A percentile compares a stretch with the other conserved stretches of the same genome.
These are phyloP conservation scores for Nothophaeocryptopus gaeumannii DNA, from an alignment of 2,329 filamentous ascomycete genomes.

Conservation along the genomic window DNA sequence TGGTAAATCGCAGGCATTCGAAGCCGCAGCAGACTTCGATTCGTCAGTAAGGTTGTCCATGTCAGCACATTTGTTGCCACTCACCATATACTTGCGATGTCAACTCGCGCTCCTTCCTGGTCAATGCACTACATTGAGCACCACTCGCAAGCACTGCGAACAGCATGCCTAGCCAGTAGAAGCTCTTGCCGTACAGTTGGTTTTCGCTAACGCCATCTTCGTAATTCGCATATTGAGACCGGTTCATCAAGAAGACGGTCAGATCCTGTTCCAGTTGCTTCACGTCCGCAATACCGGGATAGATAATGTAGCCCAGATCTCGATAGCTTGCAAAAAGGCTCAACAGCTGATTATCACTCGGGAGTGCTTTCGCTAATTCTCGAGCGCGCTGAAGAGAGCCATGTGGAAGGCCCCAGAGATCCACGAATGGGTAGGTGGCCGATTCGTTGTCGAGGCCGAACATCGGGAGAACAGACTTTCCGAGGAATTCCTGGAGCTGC, in stretches of 20 bases:
- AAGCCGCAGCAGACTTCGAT: conserved; percentile 57
- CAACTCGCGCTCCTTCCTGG: conserved; percentile 59
- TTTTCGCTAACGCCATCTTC: conserved; percentile 52
- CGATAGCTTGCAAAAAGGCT: conserved; percentile 58
- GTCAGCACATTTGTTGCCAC: conserved; percentile 15
- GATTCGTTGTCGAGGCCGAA: conserved; percentile 63
- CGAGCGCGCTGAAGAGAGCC: conserved; percentile 56
- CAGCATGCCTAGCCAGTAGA: conserved; percentile 58
- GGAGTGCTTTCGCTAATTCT: conserved; percentile 58
- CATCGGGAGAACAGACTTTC: conserved; percentile 61
- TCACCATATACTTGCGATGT: conserved; percentile 63
- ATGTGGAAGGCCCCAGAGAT: conserved; percentile 60
- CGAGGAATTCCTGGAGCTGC: conserved; percentile 56
- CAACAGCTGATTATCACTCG: conserved; percentile 57
- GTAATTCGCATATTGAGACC: conserved; percentile 42
- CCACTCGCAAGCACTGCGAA: conserved; percentile 63
- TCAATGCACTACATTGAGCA: conserved; percentile 58
- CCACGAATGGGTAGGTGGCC: conserved; percentile 64
- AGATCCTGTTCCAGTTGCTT: conserved; percentile 55
- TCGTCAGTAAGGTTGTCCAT: neutral
- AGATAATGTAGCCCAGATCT: conserved; percentile 59
- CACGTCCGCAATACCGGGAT: conserved; percentile 59
- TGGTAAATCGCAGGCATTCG: conserved; percentile 62
- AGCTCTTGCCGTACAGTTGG: conserved; percentile 55
- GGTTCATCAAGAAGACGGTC: conserved; percentile 52